A percentile compares a stretch with the other conserved stretches of the same genome.
phyloP scores from a whole-genome alignment of 2,329 filamentous ascomycete genomes.

The Ophiosphaerella korrae region DNA sequence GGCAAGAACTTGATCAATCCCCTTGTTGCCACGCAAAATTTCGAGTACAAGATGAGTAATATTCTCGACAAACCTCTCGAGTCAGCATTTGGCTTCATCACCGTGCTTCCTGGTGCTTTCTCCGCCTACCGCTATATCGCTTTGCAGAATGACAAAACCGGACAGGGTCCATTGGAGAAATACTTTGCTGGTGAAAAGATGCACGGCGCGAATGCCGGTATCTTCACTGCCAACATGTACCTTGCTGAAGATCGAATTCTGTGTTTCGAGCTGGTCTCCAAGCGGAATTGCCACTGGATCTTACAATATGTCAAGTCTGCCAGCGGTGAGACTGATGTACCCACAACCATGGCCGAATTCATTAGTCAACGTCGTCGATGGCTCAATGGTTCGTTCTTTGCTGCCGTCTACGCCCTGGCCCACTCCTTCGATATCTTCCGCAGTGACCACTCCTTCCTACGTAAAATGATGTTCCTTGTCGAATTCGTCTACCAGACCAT shows the following conservation, averaged over 20 bases:
- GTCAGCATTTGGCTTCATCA: conserved; percentile 97
- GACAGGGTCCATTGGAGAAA: conserved; percentile 89
- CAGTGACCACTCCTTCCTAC: conserved; percentile 83
- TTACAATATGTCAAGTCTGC: conserved; percentile 98
- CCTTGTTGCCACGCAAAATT: conserved; percentile 94
- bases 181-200: conserved; percentile 98
- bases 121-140: conserved; percentile 97
- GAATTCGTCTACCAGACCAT: conserved; percentile 94
- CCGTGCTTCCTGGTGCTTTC: conserved; percentile 93
- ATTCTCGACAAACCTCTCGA: conserved; percentile 98
- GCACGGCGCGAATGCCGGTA: conserved; percentile 88
- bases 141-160: conserved; percentile 94
- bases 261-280: conserved; percentile 97
- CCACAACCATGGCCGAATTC: conserved; percentile 90
- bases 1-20: conserved; percentile 92
- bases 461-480: conserved; percentile 87
- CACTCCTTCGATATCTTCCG: conserved; percentile 97
- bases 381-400: conserved; percentile 98
- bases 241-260: conserved; percentile 98
- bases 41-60: conserved; percentile 99
- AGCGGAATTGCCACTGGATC: conserved; percentile 97
- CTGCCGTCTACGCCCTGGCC: conserved; percentile 89
- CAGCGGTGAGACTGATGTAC: conserved; percentile 95
- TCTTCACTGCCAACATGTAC: conserved; percentile 99
- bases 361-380: conserved; percentile 95